Evolutionary conservation across 805 yeast genomes (phyloP), one percentile per base, ranked within the genome.

Genomic region (Teunomyces tritomae): DNA sequence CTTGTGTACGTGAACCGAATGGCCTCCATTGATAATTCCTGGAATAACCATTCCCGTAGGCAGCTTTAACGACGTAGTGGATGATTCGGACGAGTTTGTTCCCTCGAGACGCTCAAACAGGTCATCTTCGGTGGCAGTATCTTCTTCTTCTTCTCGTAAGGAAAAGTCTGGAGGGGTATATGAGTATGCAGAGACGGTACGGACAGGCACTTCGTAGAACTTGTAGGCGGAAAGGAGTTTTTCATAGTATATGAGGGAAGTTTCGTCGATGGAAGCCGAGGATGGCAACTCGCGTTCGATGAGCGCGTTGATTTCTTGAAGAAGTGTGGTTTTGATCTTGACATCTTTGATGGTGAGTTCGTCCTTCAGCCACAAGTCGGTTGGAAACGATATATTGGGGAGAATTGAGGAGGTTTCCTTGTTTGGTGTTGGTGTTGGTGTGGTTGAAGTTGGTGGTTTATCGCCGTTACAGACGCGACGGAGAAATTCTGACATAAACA

Each of bases 341-440:
- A 61, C 51, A 46, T 70, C 67, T 30, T 60, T 58, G 43, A 72
- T 58, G 11, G 49, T 47, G 8, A 71, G 57, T 8, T 65, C 67
- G 16, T 64, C 65, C 28, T 54, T 51, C 28, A 66, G 54, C 77
- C 77, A 73, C 17, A 70, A 49, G 49, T 72, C 75, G 17, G 47
- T 47, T 4, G 77, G 76, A 8, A 72, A 56, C 2, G 56, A 53
- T 2, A 72, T 56, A 33, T 61, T 65, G 24, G 72, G 70, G 32
- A 72, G 48, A 13, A 70, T 54, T 9, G 45, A 34, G 5, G 24
- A 20, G 24, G 24, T 20, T 20, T 20, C 24, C 24, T 5, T 20
- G 6, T 20, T 20, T 20, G 24, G 24, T 20, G 5, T 2, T 20
- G 24, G 4, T 17, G 20, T 5, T 17, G 5, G 1, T 17, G 20